Conservation (phyloP, 768 basidiomycete species). For the Rhizopogon salebrosus region DNA sequence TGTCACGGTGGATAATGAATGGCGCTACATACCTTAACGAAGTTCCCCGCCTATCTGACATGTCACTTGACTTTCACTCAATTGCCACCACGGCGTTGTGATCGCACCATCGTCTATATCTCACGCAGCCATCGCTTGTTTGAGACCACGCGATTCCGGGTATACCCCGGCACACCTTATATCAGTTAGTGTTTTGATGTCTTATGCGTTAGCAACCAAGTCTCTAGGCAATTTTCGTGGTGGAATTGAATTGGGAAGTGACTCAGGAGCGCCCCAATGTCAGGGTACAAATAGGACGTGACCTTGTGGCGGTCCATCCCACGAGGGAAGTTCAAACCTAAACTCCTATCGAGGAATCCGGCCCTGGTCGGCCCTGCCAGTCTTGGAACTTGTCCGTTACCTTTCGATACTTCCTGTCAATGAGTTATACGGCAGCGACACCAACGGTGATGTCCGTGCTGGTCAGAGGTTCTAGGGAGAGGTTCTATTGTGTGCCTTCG, state of each 20-base stretch:
- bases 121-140: neutral
- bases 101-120: neutral
- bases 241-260: neutral
- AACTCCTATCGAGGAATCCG: neutral
- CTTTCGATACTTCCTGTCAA: no score
- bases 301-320: neutral
- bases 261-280: neutral
- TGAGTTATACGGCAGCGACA: neutral
- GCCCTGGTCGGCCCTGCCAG: no score
- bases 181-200: neutral
- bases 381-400: no score
- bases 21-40: neutral
- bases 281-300: neutral
- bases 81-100: neutral
- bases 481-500: neutral
- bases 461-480: neutral
- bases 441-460: neutral
- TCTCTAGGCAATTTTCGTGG: neutral
- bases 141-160: neutral
- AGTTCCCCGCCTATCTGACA: neutral
- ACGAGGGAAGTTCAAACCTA: neutral
- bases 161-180: neutral
- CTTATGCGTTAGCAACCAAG: neutral
- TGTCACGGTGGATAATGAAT: neutral
- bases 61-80: neutral